Evolutionary conservation across 176 grass and related monocot species (phyloP).

Genomic region (Otatea glauca): DNA sequence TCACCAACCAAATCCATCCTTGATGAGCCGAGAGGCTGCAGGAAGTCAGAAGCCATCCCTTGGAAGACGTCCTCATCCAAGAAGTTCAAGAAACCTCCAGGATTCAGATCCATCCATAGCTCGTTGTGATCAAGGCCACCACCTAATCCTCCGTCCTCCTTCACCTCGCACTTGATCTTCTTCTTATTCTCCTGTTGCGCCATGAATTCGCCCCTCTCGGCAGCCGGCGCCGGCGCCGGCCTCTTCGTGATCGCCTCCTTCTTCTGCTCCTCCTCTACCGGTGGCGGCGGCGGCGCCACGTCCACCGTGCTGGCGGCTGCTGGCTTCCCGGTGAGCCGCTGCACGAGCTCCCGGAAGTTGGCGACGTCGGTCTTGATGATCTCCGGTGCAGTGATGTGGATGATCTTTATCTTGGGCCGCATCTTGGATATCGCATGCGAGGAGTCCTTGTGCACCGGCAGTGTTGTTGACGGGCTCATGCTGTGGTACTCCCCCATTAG

Average conservation of each 20-base stretch:
- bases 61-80: conserved; percentile 68
- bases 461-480: conserved; percentile 25
- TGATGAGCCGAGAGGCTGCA: conserved; percentile 47
- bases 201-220: not conserved
- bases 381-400: conserved; percentile 84
- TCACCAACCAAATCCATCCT: conserved; percentile 59
- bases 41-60: conserved; percentile 42
- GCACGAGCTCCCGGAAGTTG: conserved; percentile 85
- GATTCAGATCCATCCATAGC: conserved; percentile 56
- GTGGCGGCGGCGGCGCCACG: not conserved
- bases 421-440: conserved; percentile 4
- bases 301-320: not conserved
- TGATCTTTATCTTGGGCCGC: conserved; percentile 71
- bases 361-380: conserved; percentile 87
- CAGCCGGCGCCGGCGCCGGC: not conserved
- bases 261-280: not conserved
- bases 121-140: conserved; percentile 40
- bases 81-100: conserved; percentile 60
- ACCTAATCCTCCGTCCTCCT: conserved; percentile 53
- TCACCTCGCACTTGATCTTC: conserved; percentile 61
- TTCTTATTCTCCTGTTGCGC: conserved; percentile 34
- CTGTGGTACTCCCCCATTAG: conserved; percentile 41
- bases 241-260: conserved; percentile 45
- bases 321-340: conserved; percentile 78
- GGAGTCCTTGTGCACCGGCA: conserved; percentile 1